Conservation (phyloP, 345 rosid genomes). For the Citropsis articulata region DNA sequence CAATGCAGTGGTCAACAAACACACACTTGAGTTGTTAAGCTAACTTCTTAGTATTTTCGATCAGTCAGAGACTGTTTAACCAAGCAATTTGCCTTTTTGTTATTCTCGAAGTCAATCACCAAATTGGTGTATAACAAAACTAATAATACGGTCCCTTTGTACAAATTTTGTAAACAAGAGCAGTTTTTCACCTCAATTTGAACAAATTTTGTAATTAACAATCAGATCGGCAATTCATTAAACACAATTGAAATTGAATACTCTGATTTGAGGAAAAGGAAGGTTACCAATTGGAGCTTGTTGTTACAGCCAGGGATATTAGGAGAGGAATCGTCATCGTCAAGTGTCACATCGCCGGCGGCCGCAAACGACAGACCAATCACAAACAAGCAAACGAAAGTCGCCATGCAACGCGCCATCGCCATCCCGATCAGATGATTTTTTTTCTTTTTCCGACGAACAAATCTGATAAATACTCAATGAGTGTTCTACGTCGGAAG, state of each 20-base stretch:
- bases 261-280: not conserved
- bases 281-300: slow-evolving; percentile 43
- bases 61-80: not conserved
- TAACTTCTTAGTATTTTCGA: not conserved
- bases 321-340: slow-evolving; percentile 31
- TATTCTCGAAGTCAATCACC: not conserved
- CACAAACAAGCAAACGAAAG: slow-evolving; percentile 8
- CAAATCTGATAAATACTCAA: not conserved
- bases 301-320: slow-evolving; percentile 40
- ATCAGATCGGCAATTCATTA: not conserved
- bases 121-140: not conserved
- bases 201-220: not conserved
- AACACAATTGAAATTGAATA: not conserved
- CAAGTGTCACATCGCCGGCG: slow-evolving; percentile 37
- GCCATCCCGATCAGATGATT: not conserved
- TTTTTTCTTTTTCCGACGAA: no score
- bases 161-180: not conserved
- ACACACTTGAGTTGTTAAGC: not conserved
- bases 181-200: no score
- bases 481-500: no score
- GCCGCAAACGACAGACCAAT: slow-evolving; percentile 18
- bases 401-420: not conserved
- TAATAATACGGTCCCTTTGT: not conserved
- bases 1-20: not conserved
- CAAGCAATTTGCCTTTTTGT: not conserved